Evolutionary conservation across 805 yeast species (phyloP), one percentile per base, ranked within the genome.

Genomic region (Henningerozyma blattae): DNA sequence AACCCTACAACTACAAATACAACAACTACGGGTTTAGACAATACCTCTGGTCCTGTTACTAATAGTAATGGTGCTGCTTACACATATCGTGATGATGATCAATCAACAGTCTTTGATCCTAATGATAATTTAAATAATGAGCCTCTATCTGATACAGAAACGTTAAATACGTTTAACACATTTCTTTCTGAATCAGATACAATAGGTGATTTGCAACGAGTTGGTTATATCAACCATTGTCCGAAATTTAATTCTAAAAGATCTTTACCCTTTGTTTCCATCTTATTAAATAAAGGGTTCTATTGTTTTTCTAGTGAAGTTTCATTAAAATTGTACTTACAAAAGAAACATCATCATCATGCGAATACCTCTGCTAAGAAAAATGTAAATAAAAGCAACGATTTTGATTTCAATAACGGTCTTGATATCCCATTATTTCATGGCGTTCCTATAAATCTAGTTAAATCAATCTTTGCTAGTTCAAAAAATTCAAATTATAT

Each of bases 391-490:
- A 24, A 24, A n/a, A 24, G 14, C 7, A 5, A 12, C 7, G 10
- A 12, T 24, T 20, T 45, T 10, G 46, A 45, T 22, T 33, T 42
- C 5, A 33, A 35, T 3, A 39, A 36, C 9, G 54, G 53, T 16
- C 43, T 56, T 1, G 66, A 63, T 0, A 34, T 56, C 19, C 67
- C 67, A 4, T 28, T 61, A 3, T 46, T 59, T 19, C 65, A 62
- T 33, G 50, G 56, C 3, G 37, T 48, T 3, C 41, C 58, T 2
- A 43, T 54, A 9, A 51, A 47, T 27, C 34, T 51, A 3, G 35
- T 56, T 31, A 48, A 54, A 35, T 45, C 57, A 0, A 45, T 58
- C 13, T 57, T 61, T 31, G 48, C 45, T 36, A 45, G 38, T 31
- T 27, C 24, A 5, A 40, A 37, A 3, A 46, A 42, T 25, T 10